Evolutionary conservation across 805 yeast species (phyloP).

Genomic region (Wickerhamiella sorbophila): DNA sequence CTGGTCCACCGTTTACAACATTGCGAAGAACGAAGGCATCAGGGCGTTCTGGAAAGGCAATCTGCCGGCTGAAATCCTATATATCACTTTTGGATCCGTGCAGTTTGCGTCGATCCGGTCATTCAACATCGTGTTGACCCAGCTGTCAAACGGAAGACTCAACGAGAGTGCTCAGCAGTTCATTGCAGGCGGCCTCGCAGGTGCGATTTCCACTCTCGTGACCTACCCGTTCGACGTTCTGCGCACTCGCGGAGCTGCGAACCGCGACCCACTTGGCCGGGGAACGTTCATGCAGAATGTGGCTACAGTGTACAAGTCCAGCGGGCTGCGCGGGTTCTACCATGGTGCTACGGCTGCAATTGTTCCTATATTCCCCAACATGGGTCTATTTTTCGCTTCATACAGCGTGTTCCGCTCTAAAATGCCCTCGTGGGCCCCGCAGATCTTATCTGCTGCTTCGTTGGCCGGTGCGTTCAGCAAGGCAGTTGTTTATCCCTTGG

Average conservation of each 20-base stretch:
- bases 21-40: constrained; percentile 51
- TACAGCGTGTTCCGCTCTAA: constrained; percentile 14
- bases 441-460: constrained; percentile 39
- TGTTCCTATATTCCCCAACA: constrained; percentile 49
- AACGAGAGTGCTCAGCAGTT: constrained; percentile 32
- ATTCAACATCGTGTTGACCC: constrained; percentile 27
- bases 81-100: constrained; percentile 67
- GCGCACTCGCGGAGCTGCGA: constrained; percentile 73
- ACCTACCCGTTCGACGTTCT: constrained; percentile 89
- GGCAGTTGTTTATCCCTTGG: constrained; percentile 68
- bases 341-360: constrained; percentile 38
- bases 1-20: constrained; percentile 26
- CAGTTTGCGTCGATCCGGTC: constrained; percentile 66
- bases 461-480: constrained; percentile 68
- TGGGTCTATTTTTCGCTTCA: constrained; percentile 46
- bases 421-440: constrained; percentile 10
- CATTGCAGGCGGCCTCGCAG: constrained; percentile 64
- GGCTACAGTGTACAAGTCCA: constrained; percentile 25
- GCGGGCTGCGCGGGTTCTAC: constrained; percentile 36
- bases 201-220: constrained; percentile 50
- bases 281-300: constrained; percentile 6
- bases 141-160: constrained; percentile 10
- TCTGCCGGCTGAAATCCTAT: constrained; percentile 78
- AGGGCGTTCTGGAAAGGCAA: constrained; percentile 91
- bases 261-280: constrained; percentile 19